Evolutionary conservation across 345 rosid species (phyloP).

Genomic region (Eucalyptus polyanthemos): DNA sequence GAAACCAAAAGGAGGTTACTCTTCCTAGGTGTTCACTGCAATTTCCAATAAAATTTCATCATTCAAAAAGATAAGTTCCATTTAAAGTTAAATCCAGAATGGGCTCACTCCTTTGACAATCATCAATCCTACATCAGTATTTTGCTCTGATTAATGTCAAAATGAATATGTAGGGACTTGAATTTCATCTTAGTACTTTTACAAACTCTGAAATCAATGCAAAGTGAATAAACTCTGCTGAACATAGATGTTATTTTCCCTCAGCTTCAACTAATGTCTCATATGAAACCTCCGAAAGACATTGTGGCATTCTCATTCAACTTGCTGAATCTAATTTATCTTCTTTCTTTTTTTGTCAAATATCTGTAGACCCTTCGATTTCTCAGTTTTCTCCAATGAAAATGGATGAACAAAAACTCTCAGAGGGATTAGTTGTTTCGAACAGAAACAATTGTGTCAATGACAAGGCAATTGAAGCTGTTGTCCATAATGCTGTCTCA

Average conservation of each 20-base stretch:
- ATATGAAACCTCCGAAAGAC: neutral
- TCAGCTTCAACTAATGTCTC: neutral
- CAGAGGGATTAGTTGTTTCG: neutral
- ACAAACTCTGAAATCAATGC: neutral
- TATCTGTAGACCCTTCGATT: constrained; percentile 58
- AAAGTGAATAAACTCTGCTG: neutral
- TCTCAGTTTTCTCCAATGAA: constrained; percentile 13
- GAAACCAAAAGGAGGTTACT: neutral
- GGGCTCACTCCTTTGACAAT: neutral
- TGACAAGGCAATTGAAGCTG: constrained; percentile 38
- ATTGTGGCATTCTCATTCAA: neutral
- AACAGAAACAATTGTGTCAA: constrained; percentile 2
- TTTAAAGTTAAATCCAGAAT: neutral
- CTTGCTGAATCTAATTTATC: neutral
- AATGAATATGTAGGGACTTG: neutral
- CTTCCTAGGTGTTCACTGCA: neutral
- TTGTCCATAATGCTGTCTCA: constrained; percentile 21
- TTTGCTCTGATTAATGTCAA: neutral
- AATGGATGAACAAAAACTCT: constrained; percentile 13
- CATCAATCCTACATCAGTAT: neutral
- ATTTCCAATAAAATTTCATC: neutral
- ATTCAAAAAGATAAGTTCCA: neutral
- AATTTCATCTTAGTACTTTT: neutral
- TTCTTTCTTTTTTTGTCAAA: neutral
- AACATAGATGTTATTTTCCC: neutral